A percentile compares a stretch with the other conserved stretches of the same genome.
Conservation (phyloP, 768 basidiomycete genomes). For the Leccinum rimulosum region DNA sequence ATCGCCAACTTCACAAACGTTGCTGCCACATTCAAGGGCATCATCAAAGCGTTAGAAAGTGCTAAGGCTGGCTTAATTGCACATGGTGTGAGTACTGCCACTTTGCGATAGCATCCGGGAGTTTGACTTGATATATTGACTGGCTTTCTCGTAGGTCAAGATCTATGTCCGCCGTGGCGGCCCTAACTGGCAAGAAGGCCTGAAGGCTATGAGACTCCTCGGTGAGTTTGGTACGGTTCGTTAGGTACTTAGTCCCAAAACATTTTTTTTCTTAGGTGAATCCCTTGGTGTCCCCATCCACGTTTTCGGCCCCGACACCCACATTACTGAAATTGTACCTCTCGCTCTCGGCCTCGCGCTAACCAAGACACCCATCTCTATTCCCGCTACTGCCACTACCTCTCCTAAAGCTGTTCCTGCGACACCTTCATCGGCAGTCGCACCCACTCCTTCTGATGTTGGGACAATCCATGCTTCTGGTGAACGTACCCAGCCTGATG, state of each 20-base stretch:
- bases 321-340: conserved; percentile 98
- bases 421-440: conserved; percentile 33
- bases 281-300: conserved; percentile 95
- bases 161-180: conserved; percentile 98
- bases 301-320: conserved; percentile 96
- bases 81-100: conserved; percentile 20
- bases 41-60: conserved; percentile 95
- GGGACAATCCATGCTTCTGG: conserved; percentile 77
- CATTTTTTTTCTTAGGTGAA: conserved; percentile 48
- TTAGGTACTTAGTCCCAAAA: not conserved
- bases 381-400: conserved; percentile 48
- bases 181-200: conserved; percentile 98
- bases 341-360: conserved; percentile 83
- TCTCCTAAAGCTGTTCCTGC: conserved; percentile 32
- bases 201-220: conserved; percentile 97
- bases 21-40: conserved; percentile 99
- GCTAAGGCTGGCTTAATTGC: conserved; percentile 81
- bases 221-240: conserved; percentile 33
- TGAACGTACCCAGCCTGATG: conserved; percentile 78
- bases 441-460: conserved; percentile 45
- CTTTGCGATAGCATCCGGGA: not conserved
- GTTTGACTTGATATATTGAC: not conserved
- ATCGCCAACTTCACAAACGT: conserved; percentile 99
- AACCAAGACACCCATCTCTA: conserved; percentile 31
- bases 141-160: conserved; percentile 65